A percentile compares a stretch with the other conserved stretches of the same genome.
Conservation (phyloP, 2,329 filamentous ascomycete genomes). For the Fusarium compactum region DNA sequence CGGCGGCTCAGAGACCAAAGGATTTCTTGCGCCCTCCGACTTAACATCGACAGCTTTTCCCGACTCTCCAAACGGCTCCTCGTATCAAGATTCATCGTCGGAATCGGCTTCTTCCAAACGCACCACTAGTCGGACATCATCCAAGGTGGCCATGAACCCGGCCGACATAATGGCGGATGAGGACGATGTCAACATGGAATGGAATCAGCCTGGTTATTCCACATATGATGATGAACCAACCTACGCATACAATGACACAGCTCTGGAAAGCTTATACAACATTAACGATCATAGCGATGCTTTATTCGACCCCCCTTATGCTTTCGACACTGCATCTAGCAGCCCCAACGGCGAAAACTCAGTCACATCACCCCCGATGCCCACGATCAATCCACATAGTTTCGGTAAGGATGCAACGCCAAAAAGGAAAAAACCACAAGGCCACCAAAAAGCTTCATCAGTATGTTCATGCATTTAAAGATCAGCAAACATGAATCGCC, state of each 20-base stretch:
- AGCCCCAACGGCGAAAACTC: constrained; percentile 59
- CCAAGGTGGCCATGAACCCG: constrained; percentile 57
- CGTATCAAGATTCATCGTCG: constrained; percentile 63
- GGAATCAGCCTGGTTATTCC: constrained; percentile 54
- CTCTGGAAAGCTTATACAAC: constrained; percentile 48
- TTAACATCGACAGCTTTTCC: constrained; percentile 55
- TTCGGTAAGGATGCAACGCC: constrained; percentile 45
- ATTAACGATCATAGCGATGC: constrained; percentile 56
- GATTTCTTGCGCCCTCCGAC: constrained; percentile 52
- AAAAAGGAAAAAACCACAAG: constrained; percentile 42
- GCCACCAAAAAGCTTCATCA: constrained; percentile 51
- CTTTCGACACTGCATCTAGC: constrained; percentile 69
- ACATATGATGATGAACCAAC: constrained; percentile 56
- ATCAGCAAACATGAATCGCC: background rate
- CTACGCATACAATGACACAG: constrained; percentile 50
- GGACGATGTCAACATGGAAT: constrained; percentile 57
- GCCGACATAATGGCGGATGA: constrained; percentile 60
- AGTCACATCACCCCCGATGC: constrained; percentile 60
- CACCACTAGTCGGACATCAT: constrained; percentile 60
- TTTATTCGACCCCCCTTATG: constrained; percentile 64
- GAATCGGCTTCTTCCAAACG: constrained; percentile 64
- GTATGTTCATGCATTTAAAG: constrained; percentile 51
- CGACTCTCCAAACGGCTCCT: constrained; percentile 57
- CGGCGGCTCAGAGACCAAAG: constrained; percentile 48
- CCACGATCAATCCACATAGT: constrained; percentile 54